Evolutionary conservation across 306 rosid genomes (phyloP), one percentile per base, ranked within the genome.

Genomic region (Elaeagnus macrophylla): DNA sequence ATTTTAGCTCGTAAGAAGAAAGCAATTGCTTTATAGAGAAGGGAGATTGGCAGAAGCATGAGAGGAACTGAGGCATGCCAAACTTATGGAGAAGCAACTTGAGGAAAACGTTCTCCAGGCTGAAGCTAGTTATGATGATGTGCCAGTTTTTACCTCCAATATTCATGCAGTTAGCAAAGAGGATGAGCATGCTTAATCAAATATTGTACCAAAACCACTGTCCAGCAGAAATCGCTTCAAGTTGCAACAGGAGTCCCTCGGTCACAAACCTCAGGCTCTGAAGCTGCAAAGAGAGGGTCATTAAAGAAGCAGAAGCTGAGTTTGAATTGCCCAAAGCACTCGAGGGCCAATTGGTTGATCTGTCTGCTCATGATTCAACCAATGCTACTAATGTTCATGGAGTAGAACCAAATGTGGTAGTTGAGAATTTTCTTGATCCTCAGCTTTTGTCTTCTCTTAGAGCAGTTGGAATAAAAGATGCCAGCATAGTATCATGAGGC

Each of bases 351-450:
- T 77, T 91, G 77, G 97, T 80, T 62, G 89, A 77, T 77, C 67
- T 53, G 48, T 53, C 86, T 48, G 76, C 78, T 39, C 81, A 77
- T 19, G 91, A 72, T 66, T 60, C 82, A 47, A 39, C 48, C 18
- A 76, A 56, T 37, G 42, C 72, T 5, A 48, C 61, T n/a, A n/a
- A n/a, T 56, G 43, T 7, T n/a, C n/a, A n/a, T 48, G 67, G 42
- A 56, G 53, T 48, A 60, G 86, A 72, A 53, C 64, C 74, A 9
- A 68, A 78, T 72, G 75, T 77, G 62, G 61, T 62, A 20, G 71
- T 91, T 53, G 99, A 87, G 76, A 96, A 85, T 71, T 77, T 86
- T 72, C 97, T 91, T 5, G 99, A 91, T 79, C 96, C 99, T 84
- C 93, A 87, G 53, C 82, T 87, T 62, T 62, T 91, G 17, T 80